These are phyloP conservation scores for Aspergillus novoparasiticus DNA, from an alignment of 2,329 filamentous ascomycete species.

Conservation along the genomic window DNA sequence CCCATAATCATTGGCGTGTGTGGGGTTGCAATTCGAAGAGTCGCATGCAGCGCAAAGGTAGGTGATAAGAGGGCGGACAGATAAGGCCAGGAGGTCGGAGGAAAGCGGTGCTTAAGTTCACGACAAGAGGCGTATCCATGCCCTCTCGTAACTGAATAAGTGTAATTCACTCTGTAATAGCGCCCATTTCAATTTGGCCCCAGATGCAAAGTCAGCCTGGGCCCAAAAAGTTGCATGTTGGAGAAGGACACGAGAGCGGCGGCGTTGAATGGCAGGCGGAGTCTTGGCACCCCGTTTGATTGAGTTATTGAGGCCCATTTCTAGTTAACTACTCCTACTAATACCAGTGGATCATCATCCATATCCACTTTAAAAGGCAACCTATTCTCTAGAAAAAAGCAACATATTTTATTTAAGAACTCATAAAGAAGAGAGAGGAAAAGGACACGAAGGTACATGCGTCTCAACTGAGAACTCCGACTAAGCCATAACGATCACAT, in stretches of 20 bases:
- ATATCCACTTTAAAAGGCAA: not conserved
- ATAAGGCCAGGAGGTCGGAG: not conserved
- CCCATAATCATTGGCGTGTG: constrained; percentile 26
- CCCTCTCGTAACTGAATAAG: not conserved
- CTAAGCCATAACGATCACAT: not conserved
- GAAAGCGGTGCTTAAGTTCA: not conserved
- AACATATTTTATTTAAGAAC: not conserved
- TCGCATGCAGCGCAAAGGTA: constrained; percentile 1
- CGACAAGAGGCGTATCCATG: not conserved
- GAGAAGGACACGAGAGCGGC: not conserved
- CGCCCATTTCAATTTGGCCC: not conserved
- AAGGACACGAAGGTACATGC: not conserved
- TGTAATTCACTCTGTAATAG: not conserved
- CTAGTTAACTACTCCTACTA: not conserved
- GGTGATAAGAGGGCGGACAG: constrained; percentile 2
- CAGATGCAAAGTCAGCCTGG: not conserved
- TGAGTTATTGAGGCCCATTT: not conserved
- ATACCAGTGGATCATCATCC: not conserved
- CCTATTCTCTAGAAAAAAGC: not conserved
- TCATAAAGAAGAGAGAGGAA: not conserved
- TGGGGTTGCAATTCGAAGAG: constrained; percentile 5
- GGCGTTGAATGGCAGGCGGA: not conserved
- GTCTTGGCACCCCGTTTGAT: not conserved
- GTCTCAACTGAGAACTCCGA: not conserved
- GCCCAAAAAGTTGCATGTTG: not conserved